Base-by-base conservation (phyloP, 179 eudicot species). In the Heliamphora pulchella region DNA sequence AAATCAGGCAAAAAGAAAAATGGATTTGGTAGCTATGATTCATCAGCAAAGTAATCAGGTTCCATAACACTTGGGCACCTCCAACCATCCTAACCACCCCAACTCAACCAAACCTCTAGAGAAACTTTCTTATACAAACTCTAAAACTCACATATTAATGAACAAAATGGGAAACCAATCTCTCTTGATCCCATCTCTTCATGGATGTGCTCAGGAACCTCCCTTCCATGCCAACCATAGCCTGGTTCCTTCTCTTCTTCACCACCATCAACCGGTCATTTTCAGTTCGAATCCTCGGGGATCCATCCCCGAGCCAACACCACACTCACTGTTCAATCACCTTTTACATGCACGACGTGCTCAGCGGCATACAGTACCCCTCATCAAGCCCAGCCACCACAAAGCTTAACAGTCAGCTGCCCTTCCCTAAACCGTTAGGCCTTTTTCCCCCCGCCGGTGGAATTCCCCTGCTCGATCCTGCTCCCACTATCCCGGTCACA, bases 361-460 rank as follows among this genome's bases (percentile, higher is more conserved):
- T 81, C 20, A 78, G 31, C 15, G 53, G 48, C 20, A 48, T 53
- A 43, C 71, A 51, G 65, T 51, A 72, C 44, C 39, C 78, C 20
- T 31, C 76, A 53, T 39, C 65, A 8, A 64, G 43, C 59, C 55
- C 79, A 78, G 39, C 67, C 76, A 59, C 80, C 5, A 14, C 76
- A 57, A 47, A 79, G 31, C 8, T 61, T 46, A 66, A 78, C 31
- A 7, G 15, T 11, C 57, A 64, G 5, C 80, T 83, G 13, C 82
- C 85, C 71, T 83, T 83, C 65, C 61, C 85, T 6, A 80, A 83
- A 58, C 85, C 85, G 31, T 2, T 83, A 75, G 80, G 77, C 17
- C 39, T 74, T 44, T 83, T 79, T 64, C 80, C 85, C 43, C 77
- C 82, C 2, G 17, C 31, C 0, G 74, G 75, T 10, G 86, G 80